Evolutionary conservation across 352 stramenopile genomes (phyloP), one percentile per base, ranked within the genome.

Genomic region (Phytopythium cucurbitacearum): DNA sequence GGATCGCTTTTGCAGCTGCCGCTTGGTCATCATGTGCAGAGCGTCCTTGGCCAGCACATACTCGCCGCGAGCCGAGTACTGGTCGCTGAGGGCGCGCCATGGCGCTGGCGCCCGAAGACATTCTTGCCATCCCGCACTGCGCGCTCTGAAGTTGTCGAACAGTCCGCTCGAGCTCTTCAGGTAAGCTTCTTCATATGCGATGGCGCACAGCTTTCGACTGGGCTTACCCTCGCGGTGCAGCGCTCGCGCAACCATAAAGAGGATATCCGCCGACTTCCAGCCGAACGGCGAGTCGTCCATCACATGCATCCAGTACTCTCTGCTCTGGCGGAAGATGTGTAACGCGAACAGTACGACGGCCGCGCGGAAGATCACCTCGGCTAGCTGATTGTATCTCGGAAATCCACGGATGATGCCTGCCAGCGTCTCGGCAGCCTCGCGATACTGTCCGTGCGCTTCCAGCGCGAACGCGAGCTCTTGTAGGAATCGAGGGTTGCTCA

Each of bases 101-200:
- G 80, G 87, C 4, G 68, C 59, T 0, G 67, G 15, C 6, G 65
- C 51, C 40, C 76, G 73, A 39, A 89, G 65, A 72, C 78, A 91
- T 11, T 84, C 67, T 21, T 78, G 62, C 76, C 74, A 88, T 28
- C 21, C 21, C 21, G 21, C 21, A 28, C 21, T 28, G 21, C 21
- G 21, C 21, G 21, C 21, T 28, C 12, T 44, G 7, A 28, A 21
- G 13, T 13, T 2, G 4, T 3, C 12, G 40, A 12, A 4, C 21
- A 54, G 12, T 21, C 62, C 57, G 32, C 51, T 58, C 11, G 60
- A 51, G 15, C 47, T 64, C 13, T 67, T 82, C 34, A 75, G 76
- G 38, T 85, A 88, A 4, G 77, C 71, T 48, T 89, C 80, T 40
- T 91, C 80, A 48, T 83, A 91, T 7, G 80, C 80, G 32, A 89